These are phyloP conservation scores for Polytrichum formosum DNA, from an alignment of 225 moss, liverwort and hornwort genomes.

Conservation along the genomic window DNA sequence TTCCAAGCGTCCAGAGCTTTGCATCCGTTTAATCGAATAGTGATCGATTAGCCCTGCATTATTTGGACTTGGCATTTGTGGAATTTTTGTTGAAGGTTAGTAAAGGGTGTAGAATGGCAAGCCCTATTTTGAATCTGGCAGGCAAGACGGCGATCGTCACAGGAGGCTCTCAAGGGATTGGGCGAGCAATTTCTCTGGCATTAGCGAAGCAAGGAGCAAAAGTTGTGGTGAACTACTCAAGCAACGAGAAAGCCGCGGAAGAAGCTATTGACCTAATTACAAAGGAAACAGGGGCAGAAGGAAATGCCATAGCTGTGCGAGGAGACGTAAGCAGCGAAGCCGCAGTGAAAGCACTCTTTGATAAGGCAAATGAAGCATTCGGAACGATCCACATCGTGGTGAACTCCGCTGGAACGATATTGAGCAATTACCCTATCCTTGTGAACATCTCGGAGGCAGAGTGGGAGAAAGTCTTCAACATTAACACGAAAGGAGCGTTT, in stretches of 20 bases:
- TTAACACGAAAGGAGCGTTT: conserved; percentile 60
- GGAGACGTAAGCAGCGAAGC: conserved; percentile 41
- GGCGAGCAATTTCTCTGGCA: conserved; percentile 34
- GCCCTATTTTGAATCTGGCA: conserved; percentile 22
- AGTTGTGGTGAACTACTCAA: conserved; percentile 52
- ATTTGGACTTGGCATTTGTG: too few relatives aligned
- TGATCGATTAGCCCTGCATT: too few relatives aligned
- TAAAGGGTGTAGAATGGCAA: too few relatives aligned
- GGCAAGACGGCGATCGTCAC: conserved; percentile 73
- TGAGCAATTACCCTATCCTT: conserved; percentile 21
- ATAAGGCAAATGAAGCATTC: conserved; percentile 37
- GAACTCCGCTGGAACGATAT: conserved; percentile 30
- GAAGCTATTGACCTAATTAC: conserved; percentile 29
- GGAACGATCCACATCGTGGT: conserved; percentile 50
- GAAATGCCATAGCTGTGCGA: conserved; percentile 41
- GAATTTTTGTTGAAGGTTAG: too few relatives aligned
- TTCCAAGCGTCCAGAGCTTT: too few relatives aligned
- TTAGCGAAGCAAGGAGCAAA: conserved; percentile 54
- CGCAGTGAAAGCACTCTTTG: conserved; percentile 47
- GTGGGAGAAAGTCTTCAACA: conserved; percentile 37
- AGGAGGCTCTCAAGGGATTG: conserved; percentile 73
- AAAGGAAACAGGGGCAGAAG: conserved; percentile 12
- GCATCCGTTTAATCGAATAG: too few relatives aligned
- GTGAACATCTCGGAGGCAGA: conserved; percentile 48
- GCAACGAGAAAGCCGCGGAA: conserved; percentile 50